Conservation (phyloP, 78 protist species). For the Emiliania huxleyi region DNA sequence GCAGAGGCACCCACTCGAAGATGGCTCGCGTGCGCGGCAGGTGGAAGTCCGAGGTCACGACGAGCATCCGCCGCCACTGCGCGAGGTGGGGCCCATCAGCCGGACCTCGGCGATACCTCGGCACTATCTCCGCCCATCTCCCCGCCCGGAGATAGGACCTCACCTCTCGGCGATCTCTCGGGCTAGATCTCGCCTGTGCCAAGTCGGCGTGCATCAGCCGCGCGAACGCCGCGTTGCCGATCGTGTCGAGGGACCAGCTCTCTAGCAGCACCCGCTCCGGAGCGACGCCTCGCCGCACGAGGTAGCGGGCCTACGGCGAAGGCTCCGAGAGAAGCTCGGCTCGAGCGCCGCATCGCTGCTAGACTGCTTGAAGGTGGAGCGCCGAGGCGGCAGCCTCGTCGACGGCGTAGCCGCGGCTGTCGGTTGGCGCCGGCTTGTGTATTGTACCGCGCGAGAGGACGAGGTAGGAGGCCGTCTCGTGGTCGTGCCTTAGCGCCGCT, state of each 20-base stretch:
- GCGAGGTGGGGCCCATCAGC: too few relatives aligned
- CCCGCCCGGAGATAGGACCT: too few relatives aligned
- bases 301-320: background rate
- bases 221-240: constrained; percentile 44
- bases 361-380: too few relatives aligned
- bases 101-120: too few relatives aligned
- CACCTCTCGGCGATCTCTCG: too few relatives aligned
- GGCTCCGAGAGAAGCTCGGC: too few relatives aligned
- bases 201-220: constrained; percentile 38
- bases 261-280: background rate
- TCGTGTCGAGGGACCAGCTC: constrained; percentile 41
- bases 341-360: too few relatives aligned
- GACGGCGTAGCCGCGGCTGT: background rate
- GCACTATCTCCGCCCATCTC: too few relatives aligned
- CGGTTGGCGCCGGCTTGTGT: constrained; percentile 4
- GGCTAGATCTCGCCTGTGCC: too few relatives aligned
- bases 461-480: background rate
- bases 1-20: too few relatives aligned
- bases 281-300: background rate
- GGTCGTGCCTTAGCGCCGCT: background rate
- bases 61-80: background rate
- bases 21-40: constrained; percentile 33
- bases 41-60: constrained; percentile 34
- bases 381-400: background rate
- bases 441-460: constrained; percentile 15